Percentiles rank a stretch among this genome's conserved stretches.
Conservation (phyloP, 352 stramenopile species). For the Bremia lactucae region DNA sequence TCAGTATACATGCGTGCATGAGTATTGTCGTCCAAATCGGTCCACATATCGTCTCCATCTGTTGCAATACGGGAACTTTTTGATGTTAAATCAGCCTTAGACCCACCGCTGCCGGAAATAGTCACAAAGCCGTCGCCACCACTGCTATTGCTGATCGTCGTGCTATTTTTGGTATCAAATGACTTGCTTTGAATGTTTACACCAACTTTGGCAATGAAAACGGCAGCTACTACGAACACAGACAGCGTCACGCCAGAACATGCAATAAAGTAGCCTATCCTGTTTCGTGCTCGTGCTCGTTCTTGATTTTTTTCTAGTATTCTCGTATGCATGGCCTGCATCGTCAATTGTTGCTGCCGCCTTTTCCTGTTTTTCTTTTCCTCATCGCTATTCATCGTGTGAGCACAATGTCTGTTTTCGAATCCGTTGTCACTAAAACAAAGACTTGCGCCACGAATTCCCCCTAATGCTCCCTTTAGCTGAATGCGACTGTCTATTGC, state of each 20-base stretch:
- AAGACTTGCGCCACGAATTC: slow-evolving; percentile 8
- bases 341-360: slow-evolving; percentile 39
- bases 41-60: slow-evolving; percentile 1
- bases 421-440: slow-evolving; percentile 6
- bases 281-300: slow-evolving; percentile 38
- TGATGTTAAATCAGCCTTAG: slow-evolving; percentile 13
- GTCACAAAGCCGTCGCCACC: not conserved
- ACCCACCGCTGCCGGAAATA: slow-evolving; percentile 11
- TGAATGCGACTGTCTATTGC: slow-evolving; percentile 15
- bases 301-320: slow-evolving; percentile 48
- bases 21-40: slow-evolving; percentile 1
- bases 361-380: slow-evolving; percentile 36
- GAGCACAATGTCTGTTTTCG: slow-evolving; percentile 9
- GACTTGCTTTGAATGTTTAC: slow-evolving; percentile 29
- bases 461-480: slow-evolving; percentile 2
- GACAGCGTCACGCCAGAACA: slow-evolving; percentile 50
- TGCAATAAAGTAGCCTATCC: slow-evolving; percentile 44
- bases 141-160: slow-evolving; percentile 2
- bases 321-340: slow-evolving; percentile 46
- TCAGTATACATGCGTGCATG: slow-evolving; percentile 15
- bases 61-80: slow-evolving; percentile 7
- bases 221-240: slow-evolving; percentile 44
- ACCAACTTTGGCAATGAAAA: slow-evolving; percentile 43
- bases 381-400: slow-evolving; percentile 20
- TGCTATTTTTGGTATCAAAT: slow-evolving; percentile 6